Evolutionary conservation across 331 rosid genomes (phyloP).

Genomic region (Pyracantha coccinea): DNA sequence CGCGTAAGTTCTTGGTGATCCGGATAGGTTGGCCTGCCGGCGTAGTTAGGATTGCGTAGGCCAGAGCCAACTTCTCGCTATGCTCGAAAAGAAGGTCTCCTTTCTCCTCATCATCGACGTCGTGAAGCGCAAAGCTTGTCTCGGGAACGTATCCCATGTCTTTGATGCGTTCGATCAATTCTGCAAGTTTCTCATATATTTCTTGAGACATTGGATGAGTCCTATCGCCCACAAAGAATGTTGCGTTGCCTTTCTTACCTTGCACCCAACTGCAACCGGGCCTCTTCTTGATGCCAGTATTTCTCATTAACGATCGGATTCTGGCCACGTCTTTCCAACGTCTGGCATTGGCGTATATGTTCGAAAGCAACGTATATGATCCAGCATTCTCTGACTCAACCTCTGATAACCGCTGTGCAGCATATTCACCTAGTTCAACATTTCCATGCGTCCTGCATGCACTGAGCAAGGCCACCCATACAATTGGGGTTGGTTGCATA

Average conservation of each 20-base stretch:
- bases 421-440: constrained; percentile 76
- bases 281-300: constrained; percentile 59
- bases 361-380: constrained; percentile 74
- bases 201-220: constrained; percentile 50
- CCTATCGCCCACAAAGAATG: constrained; percentile 79
- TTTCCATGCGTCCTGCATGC: constrained; percentile 66
- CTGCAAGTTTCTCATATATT: constrained; percentile 43
- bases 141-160: constrained; percentile 69
- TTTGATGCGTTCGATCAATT: constrained; percentile 51
- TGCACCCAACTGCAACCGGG: constrained; percentile 95
- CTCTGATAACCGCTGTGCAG: constrained; percentile 43
- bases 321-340: constrained; percentile 89
- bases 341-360: constrained; percentile 74
- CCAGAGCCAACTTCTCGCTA: constrained; percentile 91
- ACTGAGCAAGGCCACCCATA: constrained; percentile 82
- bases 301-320: constrained; percentile 65
- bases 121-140: constrained; percentile 74
- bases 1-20: constrained; percentile 68
- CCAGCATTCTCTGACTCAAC: constrained; percentile 62
- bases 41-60: constrained; percentile 56
- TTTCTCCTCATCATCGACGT: constrained; percentile 72
- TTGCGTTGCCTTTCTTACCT: constrained; percentile 54
- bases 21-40: constrained; percentile 49
- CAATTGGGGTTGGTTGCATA: constrained; percentile 56
- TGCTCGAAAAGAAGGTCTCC: constrained; percentile 64